These are phyloP conservation scores for Solioccasus polychromus DNA, from an alignment of 768 basidiomycete species.

Conservation along the genomic window DNA sequence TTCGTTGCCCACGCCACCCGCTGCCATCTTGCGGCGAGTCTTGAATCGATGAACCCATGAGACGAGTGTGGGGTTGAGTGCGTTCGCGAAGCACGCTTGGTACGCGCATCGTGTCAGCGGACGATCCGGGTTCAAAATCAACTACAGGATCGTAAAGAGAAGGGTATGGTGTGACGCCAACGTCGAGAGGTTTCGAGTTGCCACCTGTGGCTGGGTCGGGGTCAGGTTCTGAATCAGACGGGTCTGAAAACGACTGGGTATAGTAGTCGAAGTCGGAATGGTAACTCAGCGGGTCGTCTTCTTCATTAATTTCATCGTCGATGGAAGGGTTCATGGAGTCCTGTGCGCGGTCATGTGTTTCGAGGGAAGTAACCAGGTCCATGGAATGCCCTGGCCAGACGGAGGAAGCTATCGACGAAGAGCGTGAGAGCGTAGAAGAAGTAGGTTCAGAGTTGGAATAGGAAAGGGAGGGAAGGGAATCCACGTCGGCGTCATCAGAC, in stretches of 20 bases:
- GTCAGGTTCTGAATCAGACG: slow-evolving; percentile 30
- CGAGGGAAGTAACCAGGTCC: slow-evolving; percentile 1
- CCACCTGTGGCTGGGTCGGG: slow-evolving; percentile 2
- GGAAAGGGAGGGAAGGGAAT: slow-evolving; percentile 35
- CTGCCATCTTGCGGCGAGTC: slow-evolving; percentile 13
- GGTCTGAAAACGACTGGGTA: slow-evolving; percentile 30
- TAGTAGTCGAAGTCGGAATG: slow-evolving; percentile 38
- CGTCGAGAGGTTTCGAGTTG: slow-evolving; percentile 3
- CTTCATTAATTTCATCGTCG: slow-evolving; percentile 15
- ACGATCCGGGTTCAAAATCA: slow-evolving; percentile 42
- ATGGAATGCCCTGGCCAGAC: slow-evolving; percentile 16
- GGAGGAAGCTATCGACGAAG: slow-evolving; percentile 41
- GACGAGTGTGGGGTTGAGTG: not conserved
- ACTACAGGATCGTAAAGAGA: slow-evolving; percentile 24
- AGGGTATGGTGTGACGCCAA: slow-evolving; percentile 14
- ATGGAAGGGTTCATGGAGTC: not conserved
- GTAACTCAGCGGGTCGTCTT: slow-evolving; percentile 32
- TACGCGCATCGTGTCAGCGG: slow-evolving; percentile 34
- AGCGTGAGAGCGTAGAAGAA: slow-evolving; percentile 40
- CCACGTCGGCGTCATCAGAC: slow-evolving; percentile 26
- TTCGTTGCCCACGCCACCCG: slow-evolving; percentile 21
- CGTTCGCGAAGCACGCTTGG: not conserved
- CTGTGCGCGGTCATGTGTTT: slow-evolving; percentile 12
- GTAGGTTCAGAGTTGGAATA: slow-evolving; percentile 31
- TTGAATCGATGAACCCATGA: not conserved